These are phyloP conservation scores for Verticillium dahliae DNA, from an alignment of 2,329 filamentous ascomycete species.

Conservation along the genomic window DNA sequence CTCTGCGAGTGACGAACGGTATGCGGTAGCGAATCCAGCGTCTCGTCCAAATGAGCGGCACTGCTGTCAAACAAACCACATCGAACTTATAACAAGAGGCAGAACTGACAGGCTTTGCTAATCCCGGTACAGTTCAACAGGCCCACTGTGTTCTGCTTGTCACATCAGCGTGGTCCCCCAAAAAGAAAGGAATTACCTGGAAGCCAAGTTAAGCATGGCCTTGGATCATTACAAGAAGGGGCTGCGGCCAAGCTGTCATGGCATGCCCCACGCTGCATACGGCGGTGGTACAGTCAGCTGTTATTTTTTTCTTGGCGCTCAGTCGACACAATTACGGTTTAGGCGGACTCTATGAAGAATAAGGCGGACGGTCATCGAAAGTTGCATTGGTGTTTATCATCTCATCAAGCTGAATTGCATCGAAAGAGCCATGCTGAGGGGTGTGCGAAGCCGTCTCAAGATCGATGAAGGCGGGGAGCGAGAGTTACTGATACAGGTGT, in stretches of 20 bases:
- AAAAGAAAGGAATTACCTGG: not conserved
- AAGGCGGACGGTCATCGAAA: slow-evolving; percentile 12
- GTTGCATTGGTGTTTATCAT: slow-evolving; percentile 12
- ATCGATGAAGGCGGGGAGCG: slow-evolving; percentile 11
- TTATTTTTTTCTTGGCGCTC: slow-evolving; percentile 4
- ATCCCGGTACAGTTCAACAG: not conserved
- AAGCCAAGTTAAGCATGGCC: not conserved
- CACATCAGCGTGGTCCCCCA: not conserved
- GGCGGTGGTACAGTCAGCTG: not conserved
- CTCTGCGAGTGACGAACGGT: too few relatives aligned
- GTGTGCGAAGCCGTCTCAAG: slow-evolving; percentile 11
- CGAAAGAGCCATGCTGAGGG: slow-evolving; percentile 8
- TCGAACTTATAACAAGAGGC: not conserved
- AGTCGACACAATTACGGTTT: slow-evolving; percentile 13
- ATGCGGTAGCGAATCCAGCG: too few relatives aligned
- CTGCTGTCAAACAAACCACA: not conserved
- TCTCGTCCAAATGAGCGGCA: not conserved
- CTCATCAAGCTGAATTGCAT: slow-evolving; percentile 12
- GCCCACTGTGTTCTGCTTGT: not conserved
- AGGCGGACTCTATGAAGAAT: slow-evolving; percentile 8
- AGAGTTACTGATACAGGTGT: slow-evolving; percentile 14
- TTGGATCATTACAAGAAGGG: not conserved
- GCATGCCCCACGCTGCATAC: not conserved
- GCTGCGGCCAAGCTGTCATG: not conserved
- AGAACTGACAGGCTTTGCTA: not conserved